phyloP scores from a whole-genome alignment of 495 filamentous ascomycete species.

The Ramalina intermedia region DNA sequence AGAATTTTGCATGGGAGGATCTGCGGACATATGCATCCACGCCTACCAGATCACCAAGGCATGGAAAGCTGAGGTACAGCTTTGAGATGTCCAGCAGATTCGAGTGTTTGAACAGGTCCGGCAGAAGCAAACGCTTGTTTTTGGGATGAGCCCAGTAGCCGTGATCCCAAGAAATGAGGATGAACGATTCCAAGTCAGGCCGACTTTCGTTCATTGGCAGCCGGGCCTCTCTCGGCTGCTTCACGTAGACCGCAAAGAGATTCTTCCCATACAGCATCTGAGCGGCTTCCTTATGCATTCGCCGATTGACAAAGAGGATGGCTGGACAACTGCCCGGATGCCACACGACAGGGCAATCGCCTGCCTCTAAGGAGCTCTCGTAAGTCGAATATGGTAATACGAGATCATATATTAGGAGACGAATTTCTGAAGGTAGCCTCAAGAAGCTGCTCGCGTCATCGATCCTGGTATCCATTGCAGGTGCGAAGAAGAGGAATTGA shows the following conservation, averaged over 20 bases:
- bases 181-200: constrained; percentile 8
- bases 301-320: constrained; percentile 7
- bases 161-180: constrained; percentile 7
- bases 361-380: neutral
- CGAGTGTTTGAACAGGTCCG: constrained; percentile 2
- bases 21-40: constrained; percentile 5
- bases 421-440: constrained; percentile 4
- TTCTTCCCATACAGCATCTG: constrained; percentile 5
- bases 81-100: constrained; percentile 5
- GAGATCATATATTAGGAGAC: constrained; percentile 6
- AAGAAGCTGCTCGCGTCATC: neutral
- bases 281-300: constrained; percentile 2
- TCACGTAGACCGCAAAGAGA: constrained; percentile 5
- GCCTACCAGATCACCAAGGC: constrained; percentile 1
- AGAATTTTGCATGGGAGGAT: constrained; percentile 5
- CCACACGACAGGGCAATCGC: constrained; percentile 4
- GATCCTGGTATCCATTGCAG: too few relatives aligned
- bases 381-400: constrained; percentile 7
- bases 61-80: constrained; percentile 6
- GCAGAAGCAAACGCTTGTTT: constrained; percentile 1
- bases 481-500: too few relatives aligned
- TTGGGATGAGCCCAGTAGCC: constrained; percentile 3
- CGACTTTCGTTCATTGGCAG: constrained; percentile 8
- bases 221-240: constrained; percentile 4
- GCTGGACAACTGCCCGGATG: neutral